Conservation (phyloP, 306 rosid species). For the Vachellia pachyceras region DNA sequence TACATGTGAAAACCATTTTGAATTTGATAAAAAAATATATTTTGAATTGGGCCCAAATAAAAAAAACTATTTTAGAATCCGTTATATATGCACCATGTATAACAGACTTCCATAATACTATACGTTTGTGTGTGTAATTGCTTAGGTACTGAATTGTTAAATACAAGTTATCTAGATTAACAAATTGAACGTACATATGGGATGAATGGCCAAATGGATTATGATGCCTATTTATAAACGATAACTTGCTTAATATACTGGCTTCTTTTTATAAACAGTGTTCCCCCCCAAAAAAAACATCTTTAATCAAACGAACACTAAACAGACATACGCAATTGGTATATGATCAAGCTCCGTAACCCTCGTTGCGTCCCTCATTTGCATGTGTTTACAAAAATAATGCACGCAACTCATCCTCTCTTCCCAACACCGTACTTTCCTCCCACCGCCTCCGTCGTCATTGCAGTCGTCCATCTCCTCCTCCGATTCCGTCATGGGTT, state of each 20-base stretch:
- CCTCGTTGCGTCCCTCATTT: slow-evolving; percentile 30
- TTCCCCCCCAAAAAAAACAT: too few species aligned
- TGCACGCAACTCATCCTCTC: background rate
- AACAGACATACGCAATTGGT: background rate
- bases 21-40: too few species aligned
- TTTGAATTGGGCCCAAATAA: too few species aligned
- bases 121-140: too few species aligned
- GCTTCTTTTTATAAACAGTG: background rate
- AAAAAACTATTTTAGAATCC: too few species aligned
- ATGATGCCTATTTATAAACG: background rate
- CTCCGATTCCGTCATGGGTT: slow-evolving; percentile 54
- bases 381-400: background rate
- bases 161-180: too few species aligned
- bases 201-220: background rate
- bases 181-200: too few species aligned
- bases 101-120: too few species aligned
- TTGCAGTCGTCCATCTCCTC: too few species aligned
- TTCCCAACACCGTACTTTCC: background rate
- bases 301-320: background rate
- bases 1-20: too few species aligned
- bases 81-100: too few species aligned
- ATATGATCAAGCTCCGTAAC: background rate
- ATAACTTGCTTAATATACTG: background rate
- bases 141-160: too few species aligned
- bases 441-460: background rate